Evolutionary conservation across 78 protist genomes (phyloP).

Genomic region (Cavenderia fasciculata): DNA sequence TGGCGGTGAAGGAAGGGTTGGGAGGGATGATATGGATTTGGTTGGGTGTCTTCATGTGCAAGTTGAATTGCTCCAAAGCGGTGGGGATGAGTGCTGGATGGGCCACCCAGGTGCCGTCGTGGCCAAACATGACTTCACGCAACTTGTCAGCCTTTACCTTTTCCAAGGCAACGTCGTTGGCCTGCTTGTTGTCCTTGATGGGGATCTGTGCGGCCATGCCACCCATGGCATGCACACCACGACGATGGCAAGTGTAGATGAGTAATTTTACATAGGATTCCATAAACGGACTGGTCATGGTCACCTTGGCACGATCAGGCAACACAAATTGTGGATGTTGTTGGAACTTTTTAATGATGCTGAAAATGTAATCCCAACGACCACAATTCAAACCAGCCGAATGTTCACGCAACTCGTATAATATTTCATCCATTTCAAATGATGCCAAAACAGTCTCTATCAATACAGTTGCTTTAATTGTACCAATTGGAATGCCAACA

Average conservation of each 20-base stretch:
- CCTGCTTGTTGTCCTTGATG: conserved; percentile 64
- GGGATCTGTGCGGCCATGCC: conserved; percentile 92
- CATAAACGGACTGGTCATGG: conserved; percentile 86
- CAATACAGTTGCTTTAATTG: conserved; percentile 87
- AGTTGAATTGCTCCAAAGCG: conserved; percentile 82
- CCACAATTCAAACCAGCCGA: conserved; percentile 90
- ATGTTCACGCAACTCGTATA: conserved; percentile 84
- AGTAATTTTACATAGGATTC: conserved; percentile 76
- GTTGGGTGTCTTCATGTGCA: conserved; percentile 78
- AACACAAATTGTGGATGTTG: conserved; percentile 72
- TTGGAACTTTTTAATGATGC: conserved; percentile 80
- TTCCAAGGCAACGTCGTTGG: conserved; percentile 82
- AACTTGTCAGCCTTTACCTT: conserved; percentile 82
- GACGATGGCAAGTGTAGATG: conserved; percentile 85
- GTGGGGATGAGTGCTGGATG: conserved; percentile 84
- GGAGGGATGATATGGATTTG: conserved; percentile 66
- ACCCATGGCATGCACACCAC: conserved; percentile 89
- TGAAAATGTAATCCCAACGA: conserved; percentile 88
- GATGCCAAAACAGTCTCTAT: conserved; percentile 88
- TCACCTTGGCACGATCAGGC: conserved; percentile 81
- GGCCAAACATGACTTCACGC: conserved; percentile 85
- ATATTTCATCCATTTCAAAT: conserved; percentile 90
- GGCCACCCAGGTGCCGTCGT: conserved; percentile 89
- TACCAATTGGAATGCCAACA: conserved; percentile 60
- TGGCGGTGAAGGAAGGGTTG: conserved; percentile 25